Conservation (phyloP, 805 yeast species). For the Starmera dryadoides region DNA sequence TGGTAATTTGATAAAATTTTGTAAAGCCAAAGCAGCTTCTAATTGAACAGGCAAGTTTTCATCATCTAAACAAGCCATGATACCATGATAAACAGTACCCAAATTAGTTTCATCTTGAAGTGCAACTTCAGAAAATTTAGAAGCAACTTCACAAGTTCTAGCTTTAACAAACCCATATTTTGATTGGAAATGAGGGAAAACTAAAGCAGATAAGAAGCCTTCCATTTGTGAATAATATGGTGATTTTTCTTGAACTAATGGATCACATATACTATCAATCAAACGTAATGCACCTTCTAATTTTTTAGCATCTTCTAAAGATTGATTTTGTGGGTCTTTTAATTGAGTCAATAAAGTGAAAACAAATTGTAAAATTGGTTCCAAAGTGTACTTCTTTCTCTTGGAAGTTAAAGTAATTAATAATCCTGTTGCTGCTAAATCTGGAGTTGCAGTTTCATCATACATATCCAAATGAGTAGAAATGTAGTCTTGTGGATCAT, state of each 20-base stretch:
- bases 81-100: constrained; percentile 37
- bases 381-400: constrained; percentile 52
- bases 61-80: constrained; percentile 32
- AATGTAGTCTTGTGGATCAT: constrained; percentile 84
- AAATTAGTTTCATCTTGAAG: constrained; percentile 34
- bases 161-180: constrained; percentile 65
- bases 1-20: constrained; percentile 60
- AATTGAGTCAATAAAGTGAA: constrained; percentile 36
- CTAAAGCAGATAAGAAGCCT: constrained; percentile 49
- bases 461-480: constrained; percentile 60
- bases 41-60: constrained; percentile 65
- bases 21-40: constrained; percentile 80
- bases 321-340: constrained; percentile 23
- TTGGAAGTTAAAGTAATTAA: constrained; percentile 66
- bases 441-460: constrained; percentile 62
- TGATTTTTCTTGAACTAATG: constrained; percentile 46
- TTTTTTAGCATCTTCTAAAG: constrained; percentile 48
- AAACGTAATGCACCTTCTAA: constrained; percentile 78
- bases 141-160: constrained; percentile 58
- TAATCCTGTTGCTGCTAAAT: constrained; percentile 70
- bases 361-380: constrained; percentile 54
- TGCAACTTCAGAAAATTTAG: constrained; percentile 57
- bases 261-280: constrained; percentile 63
- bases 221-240: constrained; percentile 63
- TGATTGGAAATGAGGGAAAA: constrained; percentile 67